Evolutionary conservation across 2,329 filamentous ascomycete species (phyloP).

Genomic region (Colletotrichum sp.): DNA sequence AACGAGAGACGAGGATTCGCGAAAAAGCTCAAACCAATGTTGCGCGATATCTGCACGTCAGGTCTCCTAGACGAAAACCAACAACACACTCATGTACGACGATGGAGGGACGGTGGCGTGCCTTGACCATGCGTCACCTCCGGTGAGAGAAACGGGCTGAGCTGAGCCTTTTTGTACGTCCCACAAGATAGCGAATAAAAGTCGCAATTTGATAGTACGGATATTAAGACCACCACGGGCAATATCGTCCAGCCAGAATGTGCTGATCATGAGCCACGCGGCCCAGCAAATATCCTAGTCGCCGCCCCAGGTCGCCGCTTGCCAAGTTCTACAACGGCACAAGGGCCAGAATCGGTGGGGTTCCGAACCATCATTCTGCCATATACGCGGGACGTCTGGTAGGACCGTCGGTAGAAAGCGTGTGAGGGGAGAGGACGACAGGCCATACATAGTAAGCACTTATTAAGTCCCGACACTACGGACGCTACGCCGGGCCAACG

Average conservation of each 20-base stretch:
- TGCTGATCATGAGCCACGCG: background rate
- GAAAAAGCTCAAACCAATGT: background rate
- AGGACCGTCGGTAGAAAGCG: background rate
- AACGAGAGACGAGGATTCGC: background rate
- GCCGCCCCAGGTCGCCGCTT: background rate
- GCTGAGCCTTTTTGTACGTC: conserved; percentile 12
- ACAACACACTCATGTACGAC: background rate
- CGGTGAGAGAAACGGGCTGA: background rate
- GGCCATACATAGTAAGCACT: background rate
- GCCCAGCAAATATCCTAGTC: conserved; percentile 8
- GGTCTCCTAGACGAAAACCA: background rate
- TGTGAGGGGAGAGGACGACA: background rate
- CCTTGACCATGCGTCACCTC: background rate
- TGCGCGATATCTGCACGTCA: conserved; percentile 12
- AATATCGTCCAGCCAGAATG: background rate
- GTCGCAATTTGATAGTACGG: background rate
- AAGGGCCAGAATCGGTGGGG: background rate
- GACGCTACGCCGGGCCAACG: background rate
- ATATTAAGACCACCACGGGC: background rate
- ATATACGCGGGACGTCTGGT: background rate
- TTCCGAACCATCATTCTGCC: background rate
- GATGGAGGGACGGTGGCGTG: background rate
- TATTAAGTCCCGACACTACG: background rate
- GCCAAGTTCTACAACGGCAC: background rate
- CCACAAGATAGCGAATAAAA: background rate